Conservation (phyloP, 1,284 basidiomycete species). For the Leccinum proliferum region DNA sequence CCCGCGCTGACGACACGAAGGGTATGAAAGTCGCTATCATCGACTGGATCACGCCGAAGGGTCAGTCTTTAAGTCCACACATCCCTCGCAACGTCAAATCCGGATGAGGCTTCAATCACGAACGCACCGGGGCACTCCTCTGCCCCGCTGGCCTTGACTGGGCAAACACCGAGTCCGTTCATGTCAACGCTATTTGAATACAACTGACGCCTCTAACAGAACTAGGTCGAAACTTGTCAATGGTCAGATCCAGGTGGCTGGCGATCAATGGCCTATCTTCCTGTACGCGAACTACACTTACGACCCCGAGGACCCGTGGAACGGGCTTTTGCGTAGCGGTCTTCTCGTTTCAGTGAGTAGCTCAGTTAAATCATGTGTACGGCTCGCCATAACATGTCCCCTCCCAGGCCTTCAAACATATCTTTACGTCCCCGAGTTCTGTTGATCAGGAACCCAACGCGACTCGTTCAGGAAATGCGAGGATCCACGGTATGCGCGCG, state of each 20-base stretch:
- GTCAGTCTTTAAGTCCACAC: neutral
- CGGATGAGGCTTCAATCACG: neutral
- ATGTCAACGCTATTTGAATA: neutral
- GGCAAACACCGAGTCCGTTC: neutral
- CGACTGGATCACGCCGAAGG: neutral
- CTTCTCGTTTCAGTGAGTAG: neutral
- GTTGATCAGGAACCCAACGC: neutral
- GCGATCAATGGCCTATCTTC: neutral
- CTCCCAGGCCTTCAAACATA: neutral
- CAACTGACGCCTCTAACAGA: neutral
- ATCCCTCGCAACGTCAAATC: neutral
- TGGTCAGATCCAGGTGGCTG: neutral
- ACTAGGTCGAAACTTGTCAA: neutral
- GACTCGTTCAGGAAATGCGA: neutral
- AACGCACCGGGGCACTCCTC: neutral
- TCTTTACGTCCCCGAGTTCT: neutral
- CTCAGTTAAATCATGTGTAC: neutral
- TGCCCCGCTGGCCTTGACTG: neutral
- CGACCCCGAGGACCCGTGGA: neutral
- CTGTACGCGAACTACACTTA: neutral
- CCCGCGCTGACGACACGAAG: too few species aligned
- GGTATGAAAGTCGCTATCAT: too few species aligned
- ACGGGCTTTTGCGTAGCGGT: neutral
- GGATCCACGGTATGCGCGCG: too few species aligned
- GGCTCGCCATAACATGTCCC: neutral